A percentile compares a stretch with the other conserved stretches of the same genome.
Conservation (phyloP, 139 green algal species). For the Chlamydomonas sphaeroides region DNA sequence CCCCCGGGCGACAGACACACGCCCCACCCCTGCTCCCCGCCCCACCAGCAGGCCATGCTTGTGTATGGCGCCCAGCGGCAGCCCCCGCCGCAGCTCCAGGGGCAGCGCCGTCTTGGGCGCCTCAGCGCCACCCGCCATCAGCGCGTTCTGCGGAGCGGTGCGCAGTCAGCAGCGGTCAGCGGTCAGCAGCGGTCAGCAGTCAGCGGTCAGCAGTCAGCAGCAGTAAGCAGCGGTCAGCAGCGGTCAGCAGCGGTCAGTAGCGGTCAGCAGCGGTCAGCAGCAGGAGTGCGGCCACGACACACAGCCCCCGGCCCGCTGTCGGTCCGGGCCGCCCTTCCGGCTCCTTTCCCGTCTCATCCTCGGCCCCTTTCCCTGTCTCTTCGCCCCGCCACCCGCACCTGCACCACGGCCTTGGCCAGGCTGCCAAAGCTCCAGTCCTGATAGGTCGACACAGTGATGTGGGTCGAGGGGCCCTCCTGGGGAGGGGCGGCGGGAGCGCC, state of each 20-base stretch:
- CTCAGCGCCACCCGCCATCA: conserved; percentile 21
- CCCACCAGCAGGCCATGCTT: conserved; percentile 31
- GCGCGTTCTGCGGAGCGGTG: too few relatives aligned
- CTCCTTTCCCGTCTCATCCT: too few relatives aligned
- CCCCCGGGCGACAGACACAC: too few relatives aligned
- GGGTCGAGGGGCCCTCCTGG: conserved; percentile 43
- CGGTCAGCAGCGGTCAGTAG: too few relatives aligned
- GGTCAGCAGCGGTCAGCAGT: too few relatives aligned
- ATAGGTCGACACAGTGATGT: conserved; percentile 84
- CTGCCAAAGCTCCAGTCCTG: conserved; percentile 69
- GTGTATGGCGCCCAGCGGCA: conserved; percentile 55
- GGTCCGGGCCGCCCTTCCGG: not conserved
- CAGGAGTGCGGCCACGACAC: conserved; percentile 5
- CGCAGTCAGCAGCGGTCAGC: not conserved
- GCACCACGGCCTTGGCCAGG: conserved; percentile 43
- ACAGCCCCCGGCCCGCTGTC: too few relatives aligned
- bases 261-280: too few relatives aligned
- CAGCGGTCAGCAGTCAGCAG: not conserved
- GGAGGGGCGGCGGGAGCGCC: too few relatives aligned
- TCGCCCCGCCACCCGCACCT: not conserved
- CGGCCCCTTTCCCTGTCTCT: too few relatives aligned
- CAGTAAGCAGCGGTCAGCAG: not conserved
- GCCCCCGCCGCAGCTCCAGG: conserved; percentile 46
- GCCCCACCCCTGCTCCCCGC: too few relatives aligned
- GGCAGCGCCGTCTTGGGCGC: conserved; percentile 53